phyloP scores from a whole-genome alignment of 176 grass and related monocot species.

The Tillandsia fasciculata region DNA sequence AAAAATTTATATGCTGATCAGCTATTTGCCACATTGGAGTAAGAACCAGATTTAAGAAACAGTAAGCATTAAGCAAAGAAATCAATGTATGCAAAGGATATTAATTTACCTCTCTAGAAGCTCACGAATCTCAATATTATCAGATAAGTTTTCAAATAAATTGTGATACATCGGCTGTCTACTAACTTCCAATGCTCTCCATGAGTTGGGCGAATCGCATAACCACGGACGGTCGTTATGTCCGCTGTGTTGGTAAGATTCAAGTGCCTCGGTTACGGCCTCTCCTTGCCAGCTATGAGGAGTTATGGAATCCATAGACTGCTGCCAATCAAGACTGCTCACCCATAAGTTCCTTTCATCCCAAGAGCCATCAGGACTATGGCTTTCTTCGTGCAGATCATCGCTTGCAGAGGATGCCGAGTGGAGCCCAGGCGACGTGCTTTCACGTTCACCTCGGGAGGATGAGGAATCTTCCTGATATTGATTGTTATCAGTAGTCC shows the following conservation, averaged over 20 bases:
- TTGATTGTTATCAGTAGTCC: slow-evolving; percentile 24
- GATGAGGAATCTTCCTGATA: slow-evolving; percentile 41
- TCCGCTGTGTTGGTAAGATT: slow-evolving; percentile 34
- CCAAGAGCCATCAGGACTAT: slow-evolving; percentile 56
- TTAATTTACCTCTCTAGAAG: slow-evolving; percentile 70
- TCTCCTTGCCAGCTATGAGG: slow-evolving; percentile 53
- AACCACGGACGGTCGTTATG: slow-evolving; percentile 53
- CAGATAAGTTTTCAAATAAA: slow-evolving; percentile 29
- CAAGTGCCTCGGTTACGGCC: slow-evolving; percentile 34
- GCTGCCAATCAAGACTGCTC: slow-evolving; percentile 57
- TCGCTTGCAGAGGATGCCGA: slow-evolving; percentile 44
- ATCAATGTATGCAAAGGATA: slow-evolving; percentile 5
- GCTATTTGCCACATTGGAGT: too few species aligned
- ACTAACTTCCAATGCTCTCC: slow-evolving; percentile 42
- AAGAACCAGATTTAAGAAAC: too few species aligned
- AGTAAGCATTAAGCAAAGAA: background rate
- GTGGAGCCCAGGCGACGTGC: slow-evolving; percentile 27
- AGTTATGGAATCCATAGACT: slow-evolving; percentile 49
- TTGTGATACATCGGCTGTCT: slow-evolving; percentile 30
- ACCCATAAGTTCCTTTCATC: slow-evolving; percentile 84
- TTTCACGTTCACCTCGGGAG: slow-evolving; percentile 25
- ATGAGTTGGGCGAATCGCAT: slow-evolving; percentile 62
- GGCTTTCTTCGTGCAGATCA: slow-evolving; percentile 51
- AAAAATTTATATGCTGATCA: too few species aligned
- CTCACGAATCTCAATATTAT: slow-evolving; percentile 69